Base-by-base conservation (phyloP, 1,139 yeast genomes). In the Wickerhamomyces sp. region DNA sequence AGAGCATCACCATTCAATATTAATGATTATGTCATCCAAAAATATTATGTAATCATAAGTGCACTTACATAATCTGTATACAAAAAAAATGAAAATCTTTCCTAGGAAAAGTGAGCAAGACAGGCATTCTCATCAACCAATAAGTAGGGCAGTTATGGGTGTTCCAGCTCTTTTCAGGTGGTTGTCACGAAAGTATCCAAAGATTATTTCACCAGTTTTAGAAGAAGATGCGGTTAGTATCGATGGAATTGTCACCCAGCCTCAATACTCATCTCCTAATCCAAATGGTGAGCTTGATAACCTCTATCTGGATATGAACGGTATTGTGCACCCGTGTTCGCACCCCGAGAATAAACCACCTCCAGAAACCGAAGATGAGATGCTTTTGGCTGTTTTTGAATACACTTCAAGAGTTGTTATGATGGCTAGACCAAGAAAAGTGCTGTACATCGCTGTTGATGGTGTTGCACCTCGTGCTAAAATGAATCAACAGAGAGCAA, bases 381-480 rank as follows among this genome's bases (percentile, higher is more conserved):
- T 90, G 97, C 81, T 90, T 66, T 64, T 88, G 48, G 97, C 89
- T 39, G 81, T 90, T 28, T 90, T 90, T 64, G 81, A 78, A 48
- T 90, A 90, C 57, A 90, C 97, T 0, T 94, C 90, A 52, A 71
- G 96, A 39, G 96, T 90, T 9, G 66, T 90, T 41, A 79, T 81
- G 68, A 87, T 90, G 94, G 96, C 96, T 0, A 72, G 97, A 54
- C 99, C 99, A 0, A 70, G 98, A 42, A 89, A 90, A 59, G 80
- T 94, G 31, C 71, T 94, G 43, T 80, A 82, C 77, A 90, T 94
- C 63, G 97, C 98, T 1, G 95, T 94, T 38, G 99, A 94, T 68
- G 99, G 98, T 45, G 98, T 94, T 36, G 98, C 98, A 1, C 99
- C 99, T 18, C 72, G 98, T 56, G 98, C 98, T 33, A 92, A 92